Percentiles rank a stretch among this genome's conserved stretches.
Evolutionary conservation across 352 stramenopile species (phyloP).

Genomic region (Phytophthora idaei): DNA sequence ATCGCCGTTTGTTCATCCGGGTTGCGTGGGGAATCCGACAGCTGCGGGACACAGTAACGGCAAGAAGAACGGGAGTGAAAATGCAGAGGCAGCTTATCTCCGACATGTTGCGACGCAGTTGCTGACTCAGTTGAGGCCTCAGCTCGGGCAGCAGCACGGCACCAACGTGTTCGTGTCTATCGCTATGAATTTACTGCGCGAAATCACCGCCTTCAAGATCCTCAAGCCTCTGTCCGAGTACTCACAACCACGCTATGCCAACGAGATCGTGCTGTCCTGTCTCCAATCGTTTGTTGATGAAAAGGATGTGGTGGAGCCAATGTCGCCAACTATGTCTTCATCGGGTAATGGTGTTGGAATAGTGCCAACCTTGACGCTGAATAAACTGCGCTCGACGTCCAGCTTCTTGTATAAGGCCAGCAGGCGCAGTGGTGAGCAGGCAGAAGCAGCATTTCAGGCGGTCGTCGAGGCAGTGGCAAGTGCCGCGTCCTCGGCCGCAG

Average conservation of each 20-base stretch:
- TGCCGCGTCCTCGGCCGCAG: constrained; percentile 47
- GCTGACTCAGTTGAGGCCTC: constrained; percentile 68
- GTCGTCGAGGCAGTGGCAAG: constrained; percentile 67
- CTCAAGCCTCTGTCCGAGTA: constrained; percentile 77
- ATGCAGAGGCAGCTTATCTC: constrained; percentile 60
- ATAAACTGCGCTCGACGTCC: constrained; percentile 64
- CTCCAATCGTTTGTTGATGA: constrained; percentile 46
- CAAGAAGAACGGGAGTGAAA: constrained; percentile 41
- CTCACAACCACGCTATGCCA: constrained; percentile 68
- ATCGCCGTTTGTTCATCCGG: constrained; percentile 71
- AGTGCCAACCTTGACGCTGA: constrained; percentile 46
- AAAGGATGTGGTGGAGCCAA: constrained; percentile 31
- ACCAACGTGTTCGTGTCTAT: constrained; percentile 75
- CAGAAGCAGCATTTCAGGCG: constrained; percentile 74
- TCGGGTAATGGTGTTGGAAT: constrained; percentile 29
- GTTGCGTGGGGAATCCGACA: constrained; percentile 41
- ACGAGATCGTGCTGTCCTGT: constrained; percentile 60
- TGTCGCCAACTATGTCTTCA: constrained; percentile 16
- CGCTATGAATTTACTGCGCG: constrained; percentile 65
- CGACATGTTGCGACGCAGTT: constrained; percentile 72
- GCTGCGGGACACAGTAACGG: not conserved
- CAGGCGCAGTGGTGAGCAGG: constrained; percentile 65
- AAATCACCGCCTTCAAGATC: constrained; percentile 65
- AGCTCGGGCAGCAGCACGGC: constrained; percentile 54
- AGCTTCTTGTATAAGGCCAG: constrained; percentile 77